phyloP scores from a whole-genome alignment of 768 basidiomycete species.

The Leccinum olivaceopallidum region DNA sequence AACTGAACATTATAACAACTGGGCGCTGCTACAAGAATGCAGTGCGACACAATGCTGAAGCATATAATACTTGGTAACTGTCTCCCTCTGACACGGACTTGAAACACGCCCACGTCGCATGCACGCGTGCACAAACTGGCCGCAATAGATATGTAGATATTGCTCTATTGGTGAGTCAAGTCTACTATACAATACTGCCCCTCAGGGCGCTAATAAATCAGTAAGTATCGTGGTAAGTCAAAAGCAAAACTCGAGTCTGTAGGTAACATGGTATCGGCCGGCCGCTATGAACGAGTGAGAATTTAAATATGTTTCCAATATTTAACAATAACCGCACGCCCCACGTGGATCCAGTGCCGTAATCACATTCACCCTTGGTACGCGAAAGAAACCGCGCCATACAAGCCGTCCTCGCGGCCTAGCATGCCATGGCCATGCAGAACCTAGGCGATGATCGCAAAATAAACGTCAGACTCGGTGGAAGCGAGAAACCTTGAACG shows the following conservation, averaged over 20 bases:
- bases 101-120: neutral
- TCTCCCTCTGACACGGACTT: neutral
- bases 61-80: neutral
- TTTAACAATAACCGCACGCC: neutral
- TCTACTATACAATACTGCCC: neutral
- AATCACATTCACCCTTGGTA: conserved; percentile 69
- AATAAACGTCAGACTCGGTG: conserved; percentile 1
- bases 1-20: neutral
- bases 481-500: neutral
- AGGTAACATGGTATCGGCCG: neutral
- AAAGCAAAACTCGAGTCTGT: neutral
- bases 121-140: neutral
- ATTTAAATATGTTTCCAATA: neutral
- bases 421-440: conserved; percentile 89
- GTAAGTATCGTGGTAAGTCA: neutral
- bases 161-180: neutral
- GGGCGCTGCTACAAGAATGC: neutral
- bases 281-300: neutral
- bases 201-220: neutral
- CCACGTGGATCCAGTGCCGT: neutral
- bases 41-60: neutral
- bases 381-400: conserved; percentile 92
- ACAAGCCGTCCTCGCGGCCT: conserved; percentile 90
- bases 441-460: conserved; percentile 45
- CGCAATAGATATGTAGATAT: neutral